These are phyloP conservation scores for Letharia lupina DNA, from an alignment of 495 filamentous ascomycete species.

Conservation along the genomic window DNA sequence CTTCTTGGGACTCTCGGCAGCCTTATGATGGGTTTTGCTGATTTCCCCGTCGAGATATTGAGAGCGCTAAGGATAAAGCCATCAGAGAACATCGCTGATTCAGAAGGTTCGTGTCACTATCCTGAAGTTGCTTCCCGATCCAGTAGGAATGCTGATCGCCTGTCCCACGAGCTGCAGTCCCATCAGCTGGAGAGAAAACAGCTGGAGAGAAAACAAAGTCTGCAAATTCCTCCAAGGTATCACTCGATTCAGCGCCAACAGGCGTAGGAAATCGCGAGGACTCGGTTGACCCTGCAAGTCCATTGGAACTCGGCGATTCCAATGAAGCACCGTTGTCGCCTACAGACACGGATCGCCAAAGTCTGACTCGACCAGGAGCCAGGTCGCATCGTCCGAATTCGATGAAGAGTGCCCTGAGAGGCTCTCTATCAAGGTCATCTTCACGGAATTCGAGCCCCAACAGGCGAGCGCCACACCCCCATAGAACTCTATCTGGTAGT, in stretches of 20 bases:
- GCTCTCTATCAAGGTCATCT: constrained; percentile 12
- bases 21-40: constrained; percentile 73
- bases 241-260: constrained; percentile 7
- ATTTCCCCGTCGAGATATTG: constrained; percentile 65
- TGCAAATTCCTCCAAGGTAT: constrained; percentile 12
- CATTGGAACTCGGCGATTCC: background rate
- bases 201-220: constrained; percentile 3
- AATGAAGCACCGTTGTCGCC: constrained; percentile 6
- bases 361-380: background rate
- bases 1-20: constrained; percentile 65
- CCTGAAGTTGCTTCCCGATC: too few relatives aligned
- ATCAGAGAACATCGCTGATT: constrained; percentile 10
- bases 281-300: background rate
- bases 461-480: constrained; percentile 8
- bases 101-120: constrained; percentile 2
- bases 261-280: background rate
- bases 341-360: background rate
- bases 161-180: background rate
- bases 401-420: constrained; percentile 13
- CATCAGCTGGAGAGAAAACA: too few relatives aligned
- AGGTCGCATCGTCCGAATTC: constrained; percentile 4
- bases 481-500: constrained; percentile 17
- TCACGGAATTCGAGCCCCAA: constrained; percentile 17
- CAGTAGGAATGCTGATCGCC: background rate
- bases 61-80: constrained; percentile 43